These are phyloP conservation scores for Macrolepiota fuliginosa DNA, from an alignment of 768 basidiomycete genomes.

Conservation along the genomic window DNA sequence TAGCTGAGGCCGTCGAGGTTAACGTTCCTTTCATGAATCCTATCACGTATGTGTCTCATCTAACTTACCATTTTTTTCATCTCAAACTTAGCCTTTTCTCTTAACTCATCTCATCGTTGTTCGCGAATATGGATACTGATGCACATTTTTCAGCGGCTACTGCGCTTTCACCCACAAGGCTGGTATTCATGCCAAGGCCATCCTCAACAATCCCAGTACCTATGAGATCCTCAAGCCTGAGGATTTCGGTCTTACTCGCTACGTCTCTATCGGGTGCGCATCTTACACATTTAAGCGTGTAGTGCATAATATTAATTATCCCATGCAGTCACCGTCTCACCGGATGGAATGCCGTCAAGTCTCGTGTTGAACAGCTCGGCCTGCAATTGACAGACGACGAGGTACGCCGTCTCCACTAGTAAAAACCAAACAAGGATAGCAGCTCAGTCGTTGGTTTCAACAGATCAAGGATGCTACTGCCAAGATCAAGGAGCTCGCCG, in stretches of 20 bases:
- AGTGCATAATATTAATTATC: constrained; percentile 1
- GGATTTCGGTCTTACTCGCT: constrained; percentile 96
- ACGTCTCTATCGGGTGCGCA: constrained; percentile 90
- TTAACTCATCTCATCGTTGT: neutral
- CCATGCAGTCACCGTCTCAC: constrained; percentile 80
- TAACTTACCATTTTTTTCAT: neutral
- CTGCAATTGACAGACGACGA: constrained; percentile 88
- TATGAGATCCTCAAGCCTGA: constrained; percentile 99
- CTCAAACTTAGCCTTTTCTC: neutral
- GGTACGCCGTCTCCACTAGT: constrained; percentile 35
- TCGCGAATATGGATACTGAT: constrained; percentile 5
- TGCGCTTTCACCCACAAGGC: constrained; percentile 99
- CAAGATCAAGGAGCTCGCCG: constrained; percentile 99
- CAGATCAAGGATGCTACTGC: constrained; percentile 97
- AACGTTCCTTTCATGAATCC: constrained; percentile 98
- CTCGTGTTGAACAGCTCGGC: constrained; percentile 95
- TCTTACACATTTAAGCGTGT: neutral
- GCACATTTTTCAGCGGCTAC: constrained; percentile 68
- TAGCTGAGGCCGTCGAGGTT: constrained; percentile 98
- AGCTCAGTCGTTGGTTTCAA: constrained; percentile 1
- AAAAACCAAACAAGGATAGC: constrained; percentile 4
- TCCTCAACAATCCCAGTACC: constrained; percentile 93
- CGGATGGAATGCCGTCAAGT: constrained; percentile 99
- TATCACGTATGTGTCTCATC: constrained; percentile 59
- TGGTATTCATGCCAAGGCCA: constrained; percentile 99